These are phyloP conservation scores for Termitomyces eurrhizus DNA, from an alignment of 768 basidiomycete species.

Conservation along the genomic window DNA sequence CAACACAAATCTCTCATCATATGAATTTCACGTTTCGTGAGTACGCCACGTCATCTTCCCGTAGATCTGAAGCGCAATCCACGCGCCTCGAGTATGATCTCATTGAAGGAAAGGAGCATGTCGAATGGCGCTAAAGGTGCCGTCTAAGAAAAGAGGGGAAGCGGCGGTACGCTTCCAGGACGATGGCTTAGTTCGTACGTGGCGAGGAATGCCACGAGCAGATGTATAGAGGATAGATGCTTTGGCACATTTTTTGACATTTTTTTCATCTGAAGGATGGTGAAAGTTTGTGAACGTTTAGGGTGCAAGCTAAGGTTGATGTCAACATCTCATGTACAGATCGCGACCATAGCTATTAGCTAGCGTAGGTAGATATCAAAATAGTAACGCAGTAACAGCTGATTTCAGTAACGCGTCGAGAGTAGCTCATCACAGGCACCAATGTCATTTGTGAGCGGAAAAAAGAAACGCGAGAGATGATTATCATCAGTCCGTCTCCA, in stretches of 20 bases:
- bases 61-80: not conserved
- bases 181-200: no score
- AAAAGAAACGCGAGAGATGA: not conserved
- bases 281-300: not conserved
- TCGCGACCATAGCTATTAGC: not conserved
- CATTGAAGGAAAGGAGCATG: no score
- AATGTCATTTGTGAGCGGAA: not conserved
- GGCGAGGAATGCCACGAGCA: not conserved
- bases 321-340: not conserved
- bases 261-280: not conserved
- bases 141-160: not conserved
- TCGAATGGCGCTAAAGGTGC: not conserved
- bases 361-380: no score
- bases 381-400: not conserved
- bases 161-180: not conserved
- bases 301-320: not conserved
- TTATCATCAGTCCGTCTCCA: conserved; percentile 71
- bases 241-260: not conserved
- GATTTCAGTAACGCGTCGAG: not conserved
- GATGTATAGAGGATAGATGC: no score
- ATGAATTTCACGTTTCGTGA: not conserved
- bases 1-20: not conserved
- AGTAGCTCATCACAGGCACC: not conserved
- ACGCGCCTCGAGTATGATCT: not conserved
- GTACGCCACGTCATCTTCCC: not conserved